A percentile compares a stretch with the other conserved stretches of the same genome.
Conservation (phyloP, 495 filamentous ascomycete genomes). For the Pyrenula aspistea region DNA sequence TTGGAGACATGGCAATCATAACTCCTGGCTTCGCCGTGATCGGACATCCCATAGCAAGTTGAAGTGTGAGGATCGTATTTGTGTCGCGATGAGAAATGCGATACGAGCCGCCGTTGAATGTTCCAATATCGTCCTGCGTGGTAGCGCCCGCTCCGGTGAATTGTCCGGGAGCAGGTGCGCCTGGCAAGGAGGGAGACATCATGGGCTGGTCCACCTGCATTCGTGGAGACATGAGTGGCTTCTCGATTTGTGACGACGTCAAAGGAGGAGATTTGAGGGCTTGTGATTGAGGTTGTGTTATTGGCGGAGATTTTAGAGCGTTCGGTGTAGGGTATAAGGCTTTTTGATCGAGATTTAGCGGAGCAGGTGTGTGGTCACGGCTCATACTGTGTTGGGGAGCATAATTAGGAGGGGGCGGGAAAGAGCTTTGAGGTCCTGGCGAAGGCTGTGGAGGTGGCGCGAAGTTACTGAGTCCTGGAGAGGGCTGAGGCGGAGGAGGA, state of each 20-base stretch:
- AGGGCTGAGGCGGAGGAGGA: conserved; percentile 12
- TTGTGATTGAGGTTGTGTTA: conserved; percentile 7
- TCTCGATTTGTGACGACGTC: conserved; percentile 12
- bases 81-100: conserved; percentile 85
- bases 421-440: conserved; percentile 4
- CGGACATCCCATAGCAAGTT: conserved; percentile 82
- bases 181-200: conserved; percentile 16
- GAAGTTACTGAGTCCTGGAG: conserved; percentile 10
- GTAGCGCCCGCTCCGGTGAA: conserved; percentile 46
- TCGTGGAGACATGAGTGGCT: conserved; percentile 1
- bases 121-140: conserved; percentile 70
- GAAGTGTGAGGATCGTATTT: conserved; percentile 81
- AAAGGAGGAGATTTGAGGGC: conserved; percentile 12
- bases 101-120: conserved; percentile 92
- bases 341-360: conserved; percentile 1
- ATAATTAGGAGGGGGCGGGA: conserved; percentile 19
- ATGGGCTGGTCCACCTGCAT: not conserved
- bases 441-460: conserved; percentile 21
- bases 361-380: conserved; percentile 7
- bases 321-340: conserved; percentile 3
- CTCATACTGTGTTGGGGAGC: conserved; percentile 13
- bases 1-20: conserved; percentile 93
- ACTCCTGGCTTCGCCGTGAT: conserved; percentile 68
- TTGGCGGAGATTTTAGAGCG: conserved; percentile 8
- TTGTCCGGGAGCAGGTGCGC: conserved; percentile 35